phyloP scores from a whole-genome alignment of 495 filamentous ascomycete species.

The Penicillium bialowiezense region DNA sequence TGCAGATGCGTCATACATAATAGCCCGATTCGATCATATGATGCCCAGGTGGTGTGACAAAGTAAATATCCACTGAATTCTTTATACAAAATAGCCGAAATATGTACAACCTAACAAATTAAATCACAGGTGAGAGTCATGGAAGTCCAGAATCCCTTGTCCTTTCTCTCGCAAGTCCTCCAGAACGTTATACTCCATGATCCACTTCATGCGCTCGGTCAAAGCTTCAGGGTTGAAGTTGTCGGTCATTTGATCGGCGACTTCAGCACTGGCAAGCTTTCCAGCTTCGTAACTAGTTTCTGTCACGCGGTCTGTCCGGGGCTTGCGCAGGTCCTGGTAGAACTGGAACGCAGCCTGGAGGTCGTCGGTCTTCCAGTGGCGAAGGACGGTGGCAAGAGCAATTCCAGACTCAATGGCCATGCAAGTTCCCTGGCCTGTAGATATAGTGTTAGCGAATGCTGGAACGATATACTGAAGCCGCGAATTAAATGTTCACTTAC shows the following conservation, averaged over 20 bases:
- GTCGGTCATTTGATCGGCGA: constrained; percentile 18
- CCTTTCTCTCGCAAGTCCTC: constrained; percentile 26
- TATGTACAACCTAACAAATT: neutral
- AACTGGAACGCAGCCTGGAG: constrained; percentile 25
- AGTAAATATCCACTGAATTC: neutral
- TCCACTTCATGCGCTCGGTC: constrained; percentile 30
- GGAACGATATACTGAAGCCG: too few relatives aligned
- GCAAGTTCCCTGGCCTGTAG: constrained; percentile 28
- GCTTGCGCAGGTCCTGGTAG: constrained; percentile 30
- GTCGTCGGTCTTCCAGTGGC: constrained; percentile 26
- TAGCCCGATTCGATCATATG: too few relatives aligned
- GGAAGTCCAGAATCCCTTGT: constrained; percentile 17
- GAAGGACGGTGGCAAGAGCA: constrained; percentile 26
- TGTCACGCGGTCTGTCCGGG: constrained; percentile 28
- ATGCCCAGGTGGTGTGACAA: neutral
- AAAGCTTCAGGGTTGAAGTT: constrained; percentile 23
- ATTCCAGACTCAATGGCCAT: constrained; percentile 34
- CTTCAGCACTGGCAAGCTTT: constrained; percentile 28
- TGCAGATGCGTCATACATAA: too few relatives aligned
- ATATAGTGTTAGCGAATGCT: neutral
- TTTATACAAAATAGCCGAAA: constrained; percentile 7
- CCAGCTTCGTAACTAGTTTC: constrained; percentile 30
- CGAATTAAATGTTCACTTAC: too few relatives aligned
- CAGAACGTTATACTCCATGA: constrained; percentile 34
- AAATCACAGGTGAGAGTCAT: constrained; percentile 15